Conservation (phyloP, 2,329 filamentous ascomycete genomes). For the Trichothecium roseum region DNA sequence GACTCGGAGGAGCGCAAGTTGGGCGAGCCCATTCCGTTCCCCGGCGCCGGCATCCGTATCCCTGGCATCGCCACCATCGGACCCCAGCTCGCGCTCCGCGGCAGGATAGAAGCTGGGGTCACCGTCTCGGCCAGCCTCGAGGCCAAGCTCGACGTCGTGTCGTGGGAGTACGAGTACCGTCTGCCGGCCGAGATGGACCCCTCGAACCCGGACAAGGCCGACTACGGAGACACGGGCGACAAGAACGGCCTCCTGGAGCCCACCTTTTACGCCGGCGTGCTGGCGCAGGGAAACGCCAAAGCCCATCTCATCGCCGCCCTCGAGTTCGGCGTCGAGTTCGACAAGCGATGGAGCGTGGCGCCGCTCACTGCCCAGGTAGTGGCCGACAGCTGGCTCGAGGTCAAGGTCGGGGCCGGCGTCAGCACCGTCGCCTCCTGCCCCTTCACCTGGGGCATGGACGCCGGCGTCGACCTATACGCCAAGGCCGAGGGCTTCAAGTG, state of each 20-base stretch:
- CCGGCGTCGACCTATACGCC: constrained; percentile 4
- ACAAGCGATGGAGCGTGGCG: constrained; percentile 2
- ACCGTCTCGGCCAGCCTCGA: constrained; percentile 13
- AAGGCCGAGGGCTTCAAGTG: too few species aligned
- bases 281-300: constrained; percentile 1
- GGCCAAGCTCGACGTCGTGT: constrained; percentile 14
- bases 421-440: constrained; percentile 2
- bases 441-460: constrained; percentile 6
- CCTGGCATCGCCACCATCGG: constrained; percentile 20
- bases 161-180: constrained; percentile 12
- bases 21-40: constrained; percentile 12
- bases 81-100: constrained; percentile 15
- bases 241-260: constrained; percentile 4
- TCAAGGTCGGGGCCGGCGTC: constrained; percentile 4
- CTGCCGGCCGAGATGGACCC: constrained; percentile 3
- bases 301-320: constrained; percentile 6
- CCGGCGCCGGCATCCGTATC: constrained; percentile 16
- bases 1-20: constrained; percentile 10
- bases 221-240: neutral
- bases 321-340: constrained; percentile 6
- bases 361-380: constrained; percentile 4
- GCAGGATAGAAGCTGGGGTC: constrained; percentile 10
- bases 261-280: constrained; percentile 5
- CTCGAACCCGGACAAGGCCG: constrained; percentile 2
- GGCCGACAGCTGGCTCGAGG: constrained; percentile 5